Base-by-base conservation (phyloP, 768 basidiomycete species). In the Mycena vulgaris region DNA sequence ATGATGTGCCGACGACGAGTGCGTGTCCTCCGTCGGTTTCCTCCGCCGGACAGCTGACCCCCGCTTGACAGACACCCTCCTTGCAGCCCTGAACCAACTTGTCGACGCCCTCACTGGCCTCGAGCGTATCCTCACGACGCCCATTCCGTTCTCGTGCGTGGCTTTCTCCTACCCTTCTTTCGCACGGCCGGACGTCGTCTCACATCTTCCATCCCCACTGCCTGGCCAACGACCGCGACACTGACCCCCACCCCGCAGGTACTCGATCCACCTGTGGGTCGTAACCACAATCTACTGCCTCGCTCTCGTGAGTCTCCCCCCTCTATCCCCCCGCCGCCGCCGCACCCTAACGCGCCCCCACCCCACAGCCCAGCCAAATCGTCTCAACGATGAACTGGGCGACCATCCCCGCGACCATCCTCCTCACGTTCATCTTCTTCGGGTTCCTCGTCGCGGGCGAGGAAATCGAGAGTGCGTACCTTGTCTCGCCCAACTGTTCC, bases 361-460 rank as follows among this genome's bases (percentile, higher is more conserved):
- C 5, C 66, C 48, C 40, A 30, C 64, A 92, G 90, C 92, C 92
- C 0, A 89, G 91, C 80, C 92, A 93, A 75, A 85, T 91, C 53
- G 89, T 86, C 83, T 71, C 75, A 5, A 75, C 86, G 0, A 77
- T 93, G 53, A 78, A 81, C 47, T 93, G 89, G 88, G 37, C 89
- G 30, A 93, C 92, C 0, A 91, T 93, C 66, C 92, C 92, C 13
- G 88, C 84, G 13, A 92, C 89, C 8, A 79, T 84, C 40, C 76
- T 74, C 13, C 74, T 91, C 88, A 85, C 85, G 73, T 92, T 93
- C 78, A 84, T 91, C 65, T 93, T 91, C 83, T 92, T 92, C 76
- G 92, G 92, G 10, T 93, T 92, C 81, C 78, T 93, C 67, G 90
- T 90, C 55, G 90, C 91, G 31, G 91, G 91, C 49, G 91, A 92